Evolutionary conservation across 2,329 filamentous ascomycete genomes (phyloP).

Genomic region (Fusarium sp.): DNA sequence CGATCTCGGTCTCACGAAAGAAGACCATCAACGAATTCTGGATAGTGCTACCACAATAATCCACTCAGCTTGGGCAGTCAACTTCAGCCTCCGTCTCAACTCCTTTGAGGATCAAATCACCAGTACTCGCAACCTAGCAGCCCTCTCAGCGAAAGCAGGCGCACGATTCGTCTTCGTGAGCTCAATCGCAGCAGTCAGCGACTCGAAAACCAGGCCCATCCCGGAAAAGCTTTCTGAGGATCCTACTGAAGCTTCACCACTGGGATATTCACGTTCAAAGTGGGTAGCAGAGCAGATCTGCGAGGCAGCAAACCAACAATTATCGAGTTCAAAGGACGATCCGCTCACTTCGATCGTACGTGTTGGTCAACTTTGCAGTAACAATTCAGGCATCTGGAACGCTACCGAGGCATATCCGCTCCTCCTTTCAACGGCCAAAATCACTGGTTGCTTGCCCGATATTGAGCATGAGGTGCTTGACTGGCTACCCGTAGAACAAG

Average conservation of each 20-base stretch:
- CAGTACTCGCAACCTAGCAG: slow-evolving; percentile 60
- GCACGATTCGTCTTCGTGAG: slow-evolving; percentile 63
- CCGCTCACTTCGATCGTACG: slow-evolving; percentile 54
- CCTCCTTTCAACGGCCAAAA: slow-evolving; percentile 61
- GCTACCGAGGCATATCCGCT: slow-evolving; percentile 65
- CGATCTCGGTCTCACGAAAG: slow-evolving; percentile 16
- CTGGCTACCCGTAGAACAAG: slow-evolving; percentile 62
- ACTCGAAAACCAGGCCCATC: slow-evolving; percentile 50
- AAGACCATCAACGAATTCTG: not conserved
- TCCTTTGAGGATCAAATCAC: slow-evolving; percentile 65
- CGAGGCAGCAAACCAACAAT: slow-evolving; percentile 50
- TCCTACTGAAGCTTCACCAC: slow-evolving; percentile 49
- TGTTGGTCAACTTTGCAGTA: slow-evolving; percentile 65
- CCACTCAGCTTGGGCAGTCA: slow-evolving; percentile 68
- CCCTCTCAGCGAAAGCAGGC: slow-evolving; percentile 47
- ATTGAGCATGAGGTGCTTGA: slow-evolving; percentile 54
- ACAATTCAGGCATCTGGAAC: slow-evolving; percentile 65
- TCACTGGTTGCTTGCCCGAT: slow-evolving; percentile 53
- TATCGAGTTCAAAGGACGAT: not conserved
- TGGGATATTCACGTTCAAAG: slow-evolving; percentile 61
- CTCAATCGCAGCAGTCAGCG: slow-evolving; percentile 60
- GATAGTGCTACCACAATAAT: slow-evolving; percentile 51
- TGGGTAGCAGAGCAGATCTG: slow-evolving; percentile 58
- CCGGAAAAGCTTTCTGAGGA: slow-evolving; percentile 49
- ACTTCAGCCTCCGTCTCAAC: slow-evolving; percentile 65